Conservation (phyloP, 345 rosid genomes). For the Conringia planisiliqua region DNA sequence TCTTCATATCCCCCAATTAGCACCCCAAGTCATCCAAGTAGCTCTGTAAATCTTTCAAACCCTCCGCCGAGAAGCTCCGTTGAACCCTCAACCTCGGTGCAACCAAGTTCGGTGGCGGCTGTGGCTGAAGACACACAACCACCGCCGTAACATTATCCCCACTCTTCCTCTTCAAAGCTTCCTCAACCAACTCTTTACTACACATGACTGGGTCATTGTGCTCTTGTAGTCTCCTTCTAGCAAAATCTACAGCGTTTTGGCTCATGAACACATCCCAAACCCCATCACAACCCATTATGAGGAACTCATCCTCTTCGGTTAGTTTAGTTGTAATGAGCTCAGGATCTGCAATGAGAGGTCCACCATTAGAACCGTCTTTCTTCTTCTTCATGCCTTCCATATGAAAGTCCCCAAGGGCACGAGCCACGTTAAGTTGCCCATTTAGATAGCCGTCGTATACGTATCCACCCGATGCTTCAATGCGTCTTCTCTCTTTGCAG, state of each 20-base stretch:
- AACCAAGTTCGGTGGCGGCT: slow-evolving; percentile 65
- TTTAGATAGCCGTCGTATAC: slow-evolving; percentile 72
- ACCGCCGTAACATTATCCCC: slow-evolving; percentile 73
- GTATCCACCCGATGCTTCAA: slow-evolving; percentile 73
- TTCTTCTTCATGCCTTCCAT: slow-evolving; percentile 75
- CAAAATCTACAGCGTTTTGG: slow-evolving; percentile 89
- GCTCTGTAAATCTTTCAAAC: slow-evolving; percentile 73
- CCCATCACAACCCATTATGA: slow-evolving; percentile 81
- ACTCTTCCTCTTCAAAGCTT: slow-evolving; percentile 87
- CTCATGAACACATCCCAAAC: slow-evolving; percentile 92
- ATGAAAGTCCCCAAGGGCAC: slow-evolving; percentile 94
- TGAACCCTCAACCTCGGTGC: slow-evolving; percentile 65
- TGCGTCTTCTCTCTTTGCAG: slow-evolving; percentile 55
- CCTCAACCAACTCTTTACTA: slow-evolving; percentile 69
- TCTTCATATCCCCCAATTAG: slow-evolving; percentile 22
- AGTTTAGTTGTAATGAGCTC: slow-evolving; percentile 59
- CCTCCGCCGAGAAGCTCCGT: slow-evolving; percentile 71
- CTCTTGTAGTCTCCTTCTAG: slow-evolving; percentile 74
- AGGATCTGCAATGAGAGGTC: slow-evolving; percentile 85
- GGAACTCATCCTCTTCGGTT: slow-evolving; percentile 75
- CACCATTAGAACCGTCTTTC: slow-evolving; percentile 43
- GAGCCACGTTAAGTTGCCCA: slow-evolving; percentile 76
- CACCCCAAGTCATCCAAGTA: slow-evolving; percentile 52
- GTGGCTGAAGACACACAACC: slow-evolving; percentile 69
- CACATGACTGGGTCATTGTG: slow-evolving; percentile 78